Conservation (phyloP, 495 filamentous ascomycete genomes). For the Lophium mytilinum region DNA sequence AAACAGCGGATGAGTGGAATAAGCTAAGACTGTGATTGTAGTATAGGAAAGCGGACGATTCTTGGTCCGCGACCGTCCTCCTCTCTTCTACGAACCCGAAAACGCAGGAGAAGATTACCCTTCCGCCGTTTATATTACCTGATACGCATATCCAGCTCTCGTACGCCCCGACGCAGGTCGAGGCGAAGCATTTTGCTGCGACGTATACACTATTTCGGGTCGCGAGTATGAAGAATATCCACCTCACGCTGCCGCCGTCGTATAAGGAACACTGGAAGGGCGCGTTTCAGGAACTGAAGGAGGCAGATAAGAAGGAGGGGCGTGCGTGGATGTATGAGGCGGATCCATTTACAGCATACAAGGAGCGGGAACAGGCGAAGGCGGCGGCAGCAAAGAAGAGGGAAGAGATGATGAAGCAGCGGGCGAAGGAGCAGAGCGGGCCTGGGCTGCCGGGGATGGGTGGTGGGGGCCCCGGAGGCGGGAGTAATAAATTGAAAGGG, state of each 20-base stretch:
- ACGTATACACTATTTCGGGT: conserved; percentile 85
- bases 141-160: conserved; percentile 60
- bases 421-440: conserved; percentile 2
- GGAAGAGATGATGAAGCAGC: conserved; percentile 33
- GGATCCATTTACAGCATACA: conserved; percentile 76
- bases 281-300: conserved; percentile 71
- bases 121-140: conserved; percentile 79
- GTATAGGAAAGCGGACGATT: conserved; percentile 49
- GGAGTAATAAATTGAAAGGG: conserved; percentile 46
- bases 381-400: conserved; percentile 62
- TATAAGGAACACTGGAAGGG: conserved; percentile 84
- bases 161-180: conserved; percentile 63
- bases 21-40: conserved; percentile 23
- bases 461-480: neutral
- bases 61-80: conserved; percentile 61
- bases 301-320: conserved; percentile 63
- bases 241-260: conserved; percentile 87
- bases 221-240: conserved; percentile 86
- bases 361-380: conserved; percentile 69
- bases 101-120: conserved; percentile 61
- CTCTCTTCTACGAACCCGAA: conserved; percentile 73
- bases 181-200: conserved; percentile 88
- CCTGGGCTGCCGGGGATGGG: conserved; percentile 5
- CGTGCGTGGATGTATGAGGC: conserved; percentile 90
- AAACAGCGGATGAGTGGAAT: neutral